Conservation (phyloP, 176 grass and related monocot species). For the Eragrostis nindensis region DNA sequence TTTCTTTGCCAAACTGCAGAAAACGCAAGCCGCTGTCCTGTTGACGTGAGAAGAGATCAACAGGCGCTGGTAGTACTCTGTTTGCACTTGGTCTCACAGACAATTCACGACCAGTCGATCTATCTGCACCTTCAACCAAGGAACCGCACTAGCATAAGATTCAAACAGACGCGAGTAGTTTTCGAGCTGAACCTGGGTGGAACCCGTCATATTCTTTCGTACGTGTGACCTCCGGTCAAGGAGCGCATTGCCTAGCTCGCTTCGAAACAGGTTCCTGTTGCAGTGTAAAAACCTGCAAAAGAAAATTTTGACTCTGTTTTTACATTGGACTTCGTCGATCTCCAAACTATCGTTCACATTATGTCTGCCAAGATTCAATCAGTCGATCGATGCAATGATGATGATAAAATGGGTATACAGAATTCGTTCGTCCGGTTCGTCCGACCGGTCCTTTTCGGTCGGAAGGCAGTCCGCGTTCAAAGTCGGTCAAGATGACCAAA, state of each 20-base stretch:
- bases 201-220: background rate
- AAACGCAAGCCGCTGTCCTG: background rate
- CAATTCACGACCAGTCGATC: background rate
- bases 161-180: background rate
- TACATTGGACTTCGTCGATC: background rate
- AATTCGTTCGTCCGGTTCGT: background rate
- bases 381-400: background rate
- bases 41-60: background rate
- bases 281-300: background rate
- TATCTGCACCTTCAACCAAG: background rate
- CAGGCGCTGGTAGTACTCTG: background rate
- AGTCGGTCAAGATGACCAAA: constrained; percentile 53
- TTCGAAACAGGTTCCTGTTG: background rate
- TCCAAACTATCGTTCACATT: background rate
- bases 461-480: constrained; percentile 29
- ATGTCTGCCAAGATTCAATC: background rate
- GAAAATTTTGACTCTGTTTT: background rate
- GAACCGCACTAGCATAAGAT: background rate
- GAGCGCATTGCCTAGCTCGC: constrained; percentile 7
- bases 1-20: constrained; percentile 29
- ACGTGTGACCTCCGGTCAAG: constrained; percentile 11
- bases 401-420: background rate
- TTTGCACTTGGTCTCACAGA: background rate
- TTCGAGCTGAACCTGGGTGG: background rate
- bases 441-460: background rate